These are phyloP conservation scores for Aureobasidium melanogenum DNA, from an alignment of 2,329 filamentous ascomycete genomes.

Conservation along the genomic window DNA sequence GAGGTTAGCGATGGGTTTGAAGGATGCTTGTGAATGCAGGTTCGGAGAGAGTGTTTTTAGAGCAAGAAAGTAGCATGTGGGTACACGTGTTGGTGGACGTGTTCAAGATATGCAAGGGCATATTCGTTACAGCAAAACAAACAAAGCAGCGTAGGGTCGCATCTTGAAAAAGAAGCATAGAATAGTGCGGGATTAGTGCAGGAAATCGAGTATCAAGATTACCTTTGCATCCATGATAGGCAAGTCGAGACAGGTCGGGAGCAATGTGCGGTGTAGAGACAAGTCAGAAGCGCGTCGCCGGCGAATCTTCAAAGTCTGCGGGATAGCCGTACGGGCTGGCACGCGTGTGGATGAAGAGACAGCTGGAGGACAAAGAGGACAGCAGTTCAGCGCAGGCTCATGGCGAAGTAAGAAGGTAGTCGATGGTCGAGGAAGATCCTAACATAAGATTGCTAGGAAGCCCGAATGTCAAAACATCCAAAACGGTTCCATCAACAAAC, in stretches of 20 bases:
- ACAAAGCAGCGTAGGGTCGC: neutral
- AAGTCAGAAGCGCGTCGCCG: constrained; percentile 5
- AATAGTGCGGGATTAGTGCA: neutral
- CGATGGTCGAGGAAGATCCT: constrained; percentile 3
- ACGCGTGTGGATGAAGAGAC: neutral
- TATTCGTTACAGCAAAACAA: constrained; percentile 7
- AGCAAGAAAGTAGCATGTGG: neutral
- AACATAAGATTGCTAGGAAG: constrained; percentile 10
- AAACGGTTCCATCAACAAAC: constrained; percentile 8
- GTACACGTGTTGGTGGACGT: neutral
- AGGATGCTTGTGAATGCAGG: neutral
- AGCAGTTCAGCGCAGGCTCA: constrained; percentile 9
- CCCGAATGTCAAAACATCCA: constrained; percentile 5
- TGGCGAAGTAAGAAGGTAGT: constrained; percentile 9
- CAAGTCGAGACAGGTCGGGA: constrained; percentile 1
- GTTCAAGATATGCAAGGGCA: neutral
- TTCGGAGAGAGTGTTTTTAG: neutral
- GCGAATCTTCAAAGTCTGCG: constrained; percentile 6
- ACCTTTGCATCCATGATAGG: constrained; percentile 38
- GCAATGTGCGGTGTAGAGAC: constrained; percentile 5
- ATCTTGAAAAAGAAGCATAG: neutral
- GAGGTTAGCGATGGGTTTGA: neutral
- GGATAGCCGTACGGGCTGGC: neutral
- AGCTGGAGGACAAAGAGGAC: neutral
- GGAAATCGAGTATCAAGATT: constrained; percentile 16